These are phyloP conservation scores for Aspergillus sclerotialis DNA, from an alignment of 2,329 filamentous ascomycete species.

Conservation along the genomic window DNA sequence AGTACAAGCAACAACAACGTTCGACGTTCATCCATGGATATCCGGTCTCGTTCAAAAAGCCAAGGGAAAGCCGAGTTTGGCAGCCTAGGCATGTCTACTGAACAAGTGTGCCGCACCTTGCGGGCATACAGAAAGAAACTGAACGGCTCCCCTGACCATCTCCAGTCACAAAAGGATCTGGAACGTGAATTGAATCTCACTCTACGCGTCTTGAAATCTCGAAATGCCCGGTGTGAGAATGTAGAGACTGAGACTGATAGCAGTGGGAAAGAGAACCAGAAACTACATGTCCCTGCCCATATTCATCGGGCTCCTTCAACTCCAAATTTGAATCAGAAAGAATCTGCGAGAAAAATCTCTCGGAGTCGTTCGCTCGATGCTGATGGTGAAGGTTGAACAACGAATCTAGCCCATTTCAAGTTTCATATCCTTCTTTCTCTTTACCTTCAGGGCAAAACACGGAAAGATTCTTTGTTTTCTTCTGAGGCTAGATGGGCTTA, in stretches of 20 bases:
- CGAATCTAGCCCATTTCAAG: neutral
- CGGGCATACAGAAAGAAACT: constrained; percentile 55
- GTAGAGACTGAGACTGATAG: constrained; percentile 32
- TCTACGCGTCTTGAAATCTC: constrained; percentile 25
- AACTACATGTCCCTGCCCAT: constrained; percentile 15
- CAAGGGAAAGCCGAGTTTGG: constrained; percentile 36
- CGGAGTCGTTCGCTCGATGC: constrained; percentile 29
- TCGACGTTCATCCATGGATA: constrained; percentile 44
- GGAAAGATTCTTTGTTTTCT: too few relatives aligned
- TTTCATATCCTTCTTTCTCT: constrained; percentile 1
- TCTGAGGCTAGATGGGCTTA: too few relatives aligned
- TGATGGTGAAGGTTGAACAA: constrained; percentile 14
- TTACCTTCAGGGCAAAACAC: too few relatives aligned
- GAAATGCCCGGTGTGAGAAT: constrained; percentile 21
- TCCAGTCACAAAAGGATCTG: constrained; percentile 48
- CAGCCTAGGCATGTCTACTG: constrained; percentile 46
- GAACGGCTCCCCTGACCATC: constrained; percentile 39
- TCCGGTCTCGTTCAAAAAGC: constrained; percentile 40
- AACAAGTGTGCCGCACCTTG: constrained; percentile 51
- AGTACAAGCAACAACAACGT: constrained; percentile 21
- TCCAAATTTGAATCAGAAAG: constrained; percentile 23
- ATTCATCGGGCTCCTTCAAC: constrained; percentile 31
- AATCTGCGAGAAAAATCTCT: constrained; percentile 14
- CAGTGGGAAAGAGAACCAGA: constrained; percentile 31
- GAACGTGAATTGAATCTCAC: constrained; percentile 50